These are phyloP conservation scores for Starmerella bombicola DNA, from an alignment of 805 yeast genomes.

Conservation along the genomic window DNA sequence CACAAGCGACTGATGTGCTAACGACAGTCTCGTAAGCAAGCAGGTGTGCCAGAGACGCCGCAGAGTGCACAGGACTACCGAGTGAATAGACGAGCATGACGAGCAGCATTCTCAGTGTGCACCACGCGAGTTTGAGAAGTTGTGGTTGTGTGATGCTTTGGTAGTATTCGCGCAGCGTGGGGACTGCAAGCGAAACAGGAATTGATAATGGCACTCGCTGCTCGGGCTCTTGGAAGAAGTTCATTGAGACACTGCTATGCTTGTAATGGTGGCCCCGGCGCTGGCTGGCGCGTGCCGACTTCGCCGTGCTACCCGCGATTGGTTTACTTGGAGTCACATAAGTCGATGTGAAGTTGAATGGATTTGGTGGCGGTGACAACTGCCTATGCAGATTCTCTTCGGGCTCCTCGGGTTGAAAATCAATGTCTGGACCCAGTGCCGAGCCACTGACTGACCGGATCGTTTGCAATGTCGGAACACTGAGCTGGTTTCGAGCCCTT, in stretches of 20 bases:
- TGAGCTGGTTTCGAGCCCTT: neutral
- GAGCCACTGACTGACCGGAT: conserved; percentile 16
- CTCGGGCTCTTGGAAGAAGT: conserved; percentile 87
- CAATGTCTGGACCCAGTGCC: conserved; percentile 4
- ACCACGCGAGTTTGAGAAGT: conserved; percentile 46
- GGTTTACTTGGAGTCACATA: conserved; percentile 25
- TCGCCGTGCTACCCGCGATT: conserved; percentile 18
- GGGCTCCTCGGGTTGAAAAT: neutral
- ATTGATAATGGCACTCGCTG: conserved; percentile 49
- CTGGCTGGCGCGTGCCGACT: conserved; percentile 22
- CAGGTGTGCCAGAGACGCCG: conserved; percentile 64
- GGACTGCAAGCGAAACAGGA: conserved; percentile 60
- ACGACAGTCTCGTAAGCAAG: conserved; percentile 79
- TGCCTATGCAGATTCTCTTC: neutral
- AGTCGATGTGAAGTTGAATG: conserved; percentile 57
- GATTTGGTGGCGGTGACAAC: conserved; percentile 25
- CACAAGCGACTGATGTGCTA: conserved; percentile 52
- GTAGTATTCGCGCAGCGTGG: conserved; percentile 50
- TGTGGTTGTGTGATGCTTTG: conserved; percentile 49
- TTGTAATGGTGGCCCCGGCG: conserved; percentile 92
- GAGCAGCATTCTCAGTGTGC: conserved; percentile 41
- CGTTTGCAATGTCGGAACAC: conserved; percentile 9
- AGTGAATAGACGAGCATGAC: conserved; percentile 42
- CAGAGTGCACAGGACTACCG: conserved; percentile 30
- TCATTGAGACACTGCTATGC: conserved; percentile 93